A percentile compares a stretch with the other conserved stretches of the same genome.
Evolutionary conservation across 345 rosid species (phyloP).

Genomic region (Noccaea bulbosa): DNA sequence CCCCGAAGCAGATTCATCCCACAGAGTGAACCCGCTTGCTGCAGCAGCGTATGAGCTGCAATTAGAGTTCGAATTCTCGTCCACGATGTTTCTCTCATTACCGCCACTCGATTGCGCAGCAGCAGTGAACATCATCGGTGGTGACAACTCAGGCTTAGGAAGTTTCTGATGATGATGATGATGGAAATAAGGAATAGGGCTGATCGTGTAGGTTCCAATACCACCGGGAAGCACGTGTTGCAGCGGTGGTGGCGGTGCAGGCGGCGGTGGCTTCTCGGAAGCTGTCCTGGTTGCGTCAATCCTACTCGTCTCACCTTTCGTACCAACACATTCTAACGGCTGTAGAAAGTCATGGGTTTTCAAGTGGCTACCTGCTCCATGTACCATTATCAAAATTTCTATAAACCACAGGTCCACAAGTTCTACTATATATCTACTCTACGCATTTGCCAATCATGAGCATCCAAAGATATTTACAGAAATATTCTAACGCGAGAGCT

Average conservation of each 20-base stretch:
- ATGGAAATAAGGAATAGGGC: constrained; percentile 67
- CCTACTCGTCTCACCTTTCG: constrained; percentile 56
- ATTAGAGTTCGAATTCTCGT: constrained; percentile 65
- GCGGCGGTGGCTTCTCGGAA: constrained; percentile 61
- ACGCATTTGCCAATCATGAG: background rate
- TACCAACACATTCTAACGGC: constrained; percentile 61
- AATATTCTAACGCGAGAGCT: background rate
- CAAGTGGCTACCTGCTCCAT: constrained; percentile 55
- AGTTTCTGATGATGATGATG: constrained; percentile 48
- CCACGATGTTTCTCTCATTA: constrained; percentile 63
- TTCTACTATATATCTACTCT: background rate
- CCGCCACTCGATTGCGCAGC: constrained; percentile 53
- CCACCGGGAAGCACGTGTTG: constrained; percentile 88
- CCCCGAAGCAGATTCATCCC: constrained; percentile 73
- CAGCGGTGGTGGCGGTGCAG: constrained; percentile 55
- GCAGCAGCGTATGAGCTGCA: constrained; percentile 74
- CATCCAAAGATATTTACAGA: background rate
- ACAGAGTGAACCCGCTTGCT: constrained; percentile 69
- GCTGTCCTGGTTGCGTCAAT: constrained; percentile 47
- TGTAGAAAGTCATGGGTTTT: constrained; percentile 86
- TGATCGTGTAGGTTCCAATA: constrained; percentile 84
- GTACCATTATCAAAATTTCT: constrained; percentile 13
- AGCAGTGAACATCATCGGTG: constrained; percentile 44
- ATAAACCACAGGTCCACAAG: background rate
- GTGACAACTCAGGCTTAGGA: constrained; percentile 72